Base-by-base conservation (phyloP, 495 filamentous ascomycete genomes). In the Melanomma pulvis-pyrius region DNA sequence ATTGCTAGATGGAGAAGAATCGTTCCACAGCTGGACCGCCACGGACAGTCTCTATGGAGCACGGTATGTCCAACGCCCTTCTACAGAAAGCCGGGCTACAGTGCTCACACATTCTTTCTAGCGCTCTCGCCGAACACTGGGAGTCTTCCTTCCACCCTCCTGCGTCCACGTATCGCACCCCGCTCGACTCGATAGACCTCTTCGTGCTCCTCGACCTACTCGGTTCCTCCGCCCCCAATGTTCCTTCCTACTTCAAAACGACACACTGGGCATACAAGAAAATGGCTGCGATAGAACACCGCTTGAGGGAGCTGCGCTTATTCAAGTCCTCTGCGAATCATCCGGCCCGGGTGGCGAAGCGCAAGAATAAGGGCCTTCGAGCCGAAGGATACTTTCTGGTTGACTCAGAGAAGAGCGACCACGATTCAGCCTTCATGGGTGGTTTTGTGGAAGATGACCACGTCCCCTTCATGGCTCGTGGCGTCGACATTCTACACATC, bases 1-100 rank as follows among this genome's bases (percentile, higher is more conserved):
- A 26, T 84, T 98, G 61, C 75, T 99, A 26, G 96, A 99, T 75
- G 96, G 96, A 1, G 96, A 99, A 79, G 96, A 99, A 76, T 92
- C 96, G 0, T 98, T 96, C 75, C 71, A 84, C 39, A 68, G 62
- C 1, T 99, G 96, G 96, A 88, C 87, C 9, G 82, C 80, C 46
- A 83, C 78, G 0, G 96, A 99, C 77, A 94, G 90, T 11, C 77
- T 96, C 13, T 99, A 98, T 71, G 96, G 96, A 1, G 84, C 94
- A 11, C 84, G 92, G 79, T 90, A 78, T n/a, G 67, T 3, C 32
- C 4, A 54, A 9, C 25, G 3, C 17, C 22, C 51, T 7, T 34
- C 25, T 11, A 3, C n/a, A 17, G 22, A 11, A 24, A 29, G 1
- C 7, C 9, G 49, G 49, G 19, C 21, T 24, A 3, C 1, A 4